phyloP scores from a whole-genome alignment of 179 eudicot species.

The Kewa caespitosa region DNA sequence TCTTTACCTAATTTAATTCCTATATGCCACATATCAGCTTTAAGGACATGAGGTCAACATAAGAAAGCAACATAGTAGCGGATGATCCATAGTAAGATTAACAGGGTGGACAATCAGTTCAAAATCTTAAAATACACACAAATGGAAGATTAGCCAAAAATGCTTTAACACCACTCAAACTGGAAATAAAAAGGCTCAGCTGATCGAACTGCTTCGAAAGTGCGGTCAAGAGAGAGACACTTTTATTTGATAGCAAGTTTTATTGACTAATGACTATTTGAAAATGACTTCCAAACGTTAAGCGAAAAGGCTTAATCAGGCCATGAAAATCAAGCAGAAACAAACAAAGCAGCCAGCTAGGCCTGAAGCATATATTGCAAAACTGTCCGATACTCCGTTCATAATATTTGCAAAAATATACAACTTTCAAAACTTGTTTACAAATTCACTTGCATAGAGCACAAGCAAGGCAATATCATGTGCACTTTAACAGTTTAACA shows the following conservation, averaged over 20 bases:
- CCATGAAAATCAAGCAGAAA: neutral
- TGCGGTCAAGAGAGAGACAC: neutral
- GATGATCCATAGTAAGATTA: neutral
- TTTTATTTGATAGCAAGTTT: neutral
- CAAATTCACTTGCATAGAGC: neutral
- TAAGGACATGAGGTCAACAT: neutral
- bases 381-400: neutral
- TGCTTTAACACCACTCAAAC: neutral
- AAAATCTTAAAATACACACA: neutral
- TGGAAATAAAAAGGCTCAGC: neutral
- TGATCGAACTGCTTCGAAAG: neutral
- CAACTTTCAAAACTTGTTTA: neutral
- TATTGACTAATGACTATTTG: neutral
- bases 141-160: neutral
- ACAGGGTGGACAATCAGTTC: neutral
- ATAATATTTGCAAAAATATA: neutral
- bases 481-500: neutral
- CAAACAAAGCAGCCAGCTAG: neutral
- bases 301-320: neutral
- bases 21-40: neutral
- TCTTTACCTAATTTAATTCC: neutral
- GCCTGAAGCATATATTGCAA: neutral
- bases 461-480: neutral
- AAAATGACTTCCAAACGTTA: neutral
- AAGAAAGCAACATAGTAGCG: neutral